These are phyloP conservation scores for Alternaria rosae DNA, from an alignment of 2,329 filamentous ascomycete genomes.

Conservation along the genomic window DNA sequence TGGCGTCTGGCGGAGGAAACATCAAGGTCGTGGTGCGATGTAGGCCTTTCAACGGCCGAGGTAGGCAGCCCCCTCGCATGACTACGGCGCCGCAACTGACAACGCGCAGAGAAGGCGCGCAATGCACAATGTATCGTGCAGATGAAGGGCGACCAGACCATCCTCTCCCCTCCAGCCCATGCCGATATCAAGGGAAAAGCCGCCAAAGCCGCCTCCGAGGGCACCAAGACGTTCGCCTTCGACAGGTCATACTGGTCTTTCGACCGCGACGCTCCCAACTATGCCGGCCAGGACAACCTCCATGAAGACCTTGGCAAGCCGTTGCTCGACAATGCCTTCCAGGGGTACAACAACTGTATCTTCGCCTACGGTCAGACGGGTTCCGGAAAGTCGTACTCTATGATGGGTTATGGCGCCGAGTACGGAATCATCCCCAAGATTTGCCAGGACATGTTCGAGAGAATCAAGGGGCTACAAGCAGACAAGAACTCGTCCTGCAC, in stretches of 20 bases:
- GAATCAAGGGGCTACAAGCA: slow-evolving; percentile 74
- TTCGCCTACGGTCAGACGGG: slow-evolving; percentile 99
- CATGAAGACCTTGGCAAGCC: slow-evolving; percentile 89
- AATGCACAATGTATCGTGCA: slow-evolving; percentile 95
- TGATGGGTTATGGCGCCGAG: slow-evolving; percentile 99
- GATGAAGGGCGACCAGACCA: slow-evolving; percentile 92
- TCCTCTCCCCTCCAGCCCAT: slow-evolving; percentile 76
- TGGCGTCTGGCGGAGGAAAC: slow-evolving; percentile 85
- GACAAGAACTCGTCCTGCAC: slow-evolving; percentile 86
- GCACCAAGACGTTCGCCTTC: slow-evolving; percentile 89
- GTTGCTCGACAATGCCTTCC: slow-evolving; percentile 95
- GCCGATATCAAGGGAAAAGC: slow-evolving; percentile 67
- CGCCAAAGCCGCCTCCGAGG: slow-evolving; percentile 68
- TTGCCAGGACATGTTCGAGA: slow-evolving; percentile 95
- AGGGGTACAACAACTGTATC: slow-evolving; percentile 99
- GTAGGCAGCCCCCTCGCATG: slow-evolving; percentile 56
- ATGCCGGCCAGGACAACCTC: slow-evolving; percentile 87
- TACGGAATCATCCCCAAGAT: slow-evolving; percentile 95
- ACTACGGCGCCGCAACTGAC: slow-evolving; percentile 19
- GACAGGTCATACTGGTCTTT: slow-evolving; percentile 99
- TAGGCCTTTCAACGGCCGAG: slow-evolving; percentile 94
- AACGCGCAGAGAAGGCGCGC: slow-evolving; percentile 79
- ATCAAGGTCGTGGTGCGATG: slow-evolving; percentile 99
- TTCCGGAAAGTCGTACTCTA: slow-evolving; percentile 98
- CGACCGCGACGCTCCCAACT: slow-evolving; percentile 78